Conservation (phyloP, 768 basidiomycete genomes). For the Collybiopsis luxurians region DNA sequence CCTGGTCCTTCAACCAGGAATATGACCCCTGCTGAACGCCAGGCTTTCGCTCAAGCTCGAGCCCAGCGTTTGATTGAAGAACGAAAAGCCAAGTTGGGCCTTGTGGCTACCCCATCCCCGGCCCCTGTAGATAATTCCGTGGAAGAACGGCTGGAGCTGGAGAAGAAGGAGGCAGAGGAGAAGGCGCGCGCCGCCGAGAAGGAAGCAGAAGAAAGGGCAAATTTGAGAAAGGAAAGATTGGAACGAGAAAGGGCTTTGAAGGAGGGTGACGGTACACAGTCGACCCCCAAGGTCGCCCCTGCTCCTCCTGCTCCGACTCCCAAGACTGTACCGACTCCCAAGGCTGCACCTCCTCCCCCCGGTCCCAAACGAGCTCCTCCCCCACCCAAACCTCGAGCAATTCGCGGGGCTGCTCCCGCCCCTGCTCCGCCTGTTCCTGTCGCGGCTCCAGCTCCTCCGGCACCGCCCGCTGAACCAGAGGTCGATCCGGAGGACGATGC, state of each 20-base stretch:
- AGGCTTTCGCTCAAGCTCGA: slow-evolving; percentile 73
- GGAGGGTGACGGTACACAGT: slow-evolving; percentile 39
- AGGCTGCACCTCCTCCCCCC: slow-evolving; percentile 35
- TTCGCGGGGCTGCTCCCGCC: slow-evolving; percentile 17
- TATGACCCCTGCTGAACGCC: slow-evolving; percentile 84
- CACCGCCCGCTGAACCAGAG: slow-evolving; percentile 33
- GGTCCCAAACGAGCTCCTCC: slow-evolving; percentile 25
- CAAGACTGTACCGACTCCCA: slow-evolving; percentile 25
- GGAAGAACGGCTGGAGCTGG: slow-evolving; percentile 79
- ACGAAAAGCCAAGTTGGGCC: slow-evolving; percentile 82
- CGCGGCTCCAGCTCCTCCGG: slow-evolving; percentile 21
- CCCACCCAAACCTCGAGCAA: slow-evolving; percentile 22
- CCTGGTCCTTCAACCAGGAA: slow-evolving; percentile 62
- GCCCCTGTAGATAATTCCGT: slow-evolving; percentile 70
- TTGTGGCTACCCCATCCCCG: slow-evolving; percentile 48
- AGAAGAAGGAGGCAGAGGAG: slow-evolving; percentile 90
- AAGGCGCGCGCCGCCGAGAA: slow-evolving; percentile 75
- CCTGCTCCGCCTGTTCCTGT: slow-evolving; percentile 15
- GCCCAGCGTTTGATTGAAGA: slow-evolving; percentile 81
- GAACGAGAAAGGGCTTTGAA: slow-evolving; percentile 70
- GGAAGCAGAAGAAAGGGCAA: slow-evolving; percentile 79
- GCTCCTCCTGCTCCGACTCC: slow-evolving; percentile 31
- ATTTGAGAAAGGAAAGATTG: slow-evolving; percentile 65
- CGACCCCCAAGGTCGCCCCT: slow-evolving; percentile 24
- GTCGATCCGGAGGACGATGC: slow-evolving; percentile 79